A percentile compares a stretch with the other conserved stretches of the same genome.
phyloP scores from a whole-genome alignment of 2,329 filamentous ascomycete genomes.

The Pseudogymnoascus sp. region DNA sequence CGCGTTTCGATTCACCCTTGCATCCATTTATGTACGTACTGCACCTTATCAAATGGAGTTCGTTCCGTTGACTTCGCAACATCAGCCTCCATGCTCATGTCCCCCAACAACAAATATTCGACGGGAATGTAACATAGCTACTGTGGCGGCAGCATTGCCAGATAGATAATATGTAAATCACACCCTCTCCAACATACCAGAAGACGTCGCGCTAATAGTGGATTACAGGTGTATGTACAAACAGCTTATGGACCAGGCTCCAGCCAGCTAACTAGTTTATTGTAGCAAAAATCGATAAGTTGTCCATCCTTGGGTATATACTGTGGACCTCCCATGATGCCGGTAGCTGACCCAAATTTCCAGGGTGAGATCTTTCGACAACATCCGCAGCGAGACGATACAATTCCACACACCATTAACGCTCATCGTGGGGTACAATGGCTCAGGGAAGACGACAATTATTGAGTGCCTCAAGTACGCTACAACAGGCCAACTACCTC shows the following conservation, averaged over 20 bases:
- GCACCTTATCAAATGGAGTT: neutral
- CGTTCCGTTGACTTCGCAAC: neutral
- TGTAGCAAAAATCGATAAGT: conserved; percentile 79
- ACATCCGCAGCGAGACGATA: conserved; percentile 65
- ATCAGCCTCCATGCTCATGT: neutral
- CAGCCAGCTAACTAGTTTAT: conserved; percentile 6
- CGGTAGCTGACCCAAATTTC: conserved; percentile 1
- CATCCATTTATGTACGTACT: conserved; percentile 4
- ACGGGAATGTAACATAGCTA: conserved; percentile 3
- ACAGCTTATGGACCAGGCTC: neutral
- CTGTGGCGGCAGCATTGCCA: conserved; percentile 4
- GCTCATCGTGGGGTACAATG: conserved; percentile 93
- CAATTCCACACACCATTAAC: conserved; percentile 86
- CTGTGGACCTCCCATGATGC: neutral
- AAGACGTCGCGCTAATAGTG: neutral
- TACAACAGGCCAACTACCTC: conserved; percentile 85
- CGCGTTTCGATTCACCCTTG: conserved; percentile 1
- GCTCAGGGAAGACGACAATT: conserved; percentile 96
- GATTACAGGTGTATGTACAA: conserved; percentile 5
- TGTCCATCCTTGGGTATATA: conserved; percentile 54
- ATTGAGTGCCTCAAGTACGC: conserved; percentile 98
- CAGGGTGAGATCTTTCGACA: conserved; percentile 77
- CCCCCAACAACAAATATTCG: neutral
- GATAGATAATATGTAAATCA: neutral
- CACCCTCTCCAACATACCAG: neutral